Evolutionary conservation across 306 rosid species (phyloP), one percentile per base, ranked within the genome.

Genomic region (Morella rubra): DNA sequence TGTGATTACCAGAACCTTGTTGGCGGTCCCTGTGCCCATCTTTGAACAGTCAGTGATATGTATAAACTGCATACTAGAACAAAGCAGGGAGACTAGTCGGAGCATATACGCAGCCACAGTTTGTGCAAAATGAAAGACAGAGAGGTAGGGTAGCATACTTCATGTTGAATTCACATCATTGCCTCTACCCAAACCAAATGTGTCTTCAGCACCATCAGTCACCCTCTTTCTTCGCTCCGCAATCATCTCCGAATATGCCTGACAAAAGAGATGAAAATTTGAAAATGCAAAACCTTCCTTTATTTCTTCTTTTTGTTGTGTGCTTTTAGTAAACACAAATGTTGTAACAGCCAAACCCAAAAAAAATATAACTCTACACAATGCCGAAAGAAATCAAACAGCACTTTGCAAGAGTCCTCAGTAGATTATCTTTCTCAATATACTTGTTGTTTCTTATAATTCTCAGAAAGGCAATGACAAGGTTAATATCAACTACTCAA

Each of bases 201-300:
- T 92, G 86, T 92, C 98, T 83, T 94, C 97, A 69, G 78, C 86
- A 5, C 98, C 97, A 68, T 77, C 86, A 65, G 88, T 84, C 80
- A 94, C 92, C 81, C 71, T 86, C 69, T 77, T 84, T 70, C 93
- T 87, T 68, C 97, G 84, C 78, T 89, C 96, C 0, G 95, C 96
- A 72, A 92, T 94, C 98, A 90, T 92, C 27, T 82, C 92, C 32
- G 91, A 76, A 75, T 94, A 92, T 59, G 90, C 97, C 98, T 91
- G 88, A 73, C 71, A 82, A 80, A 49, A 16, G 72, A 80, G 58
- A 84, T 15, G 55, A 45, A 58, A 42, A 4, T 22, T 41, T 78
- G 73, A 67, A 44, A 46, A 70, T 12, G 5, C 68, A 14, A 27
- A 27, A 27, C 68, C 13, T 66, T 66, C 69, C 41, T 37, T 54